Conservation (phyloP, 345 rosid genomes). For the Anastatica hierochuntica region DNA sequence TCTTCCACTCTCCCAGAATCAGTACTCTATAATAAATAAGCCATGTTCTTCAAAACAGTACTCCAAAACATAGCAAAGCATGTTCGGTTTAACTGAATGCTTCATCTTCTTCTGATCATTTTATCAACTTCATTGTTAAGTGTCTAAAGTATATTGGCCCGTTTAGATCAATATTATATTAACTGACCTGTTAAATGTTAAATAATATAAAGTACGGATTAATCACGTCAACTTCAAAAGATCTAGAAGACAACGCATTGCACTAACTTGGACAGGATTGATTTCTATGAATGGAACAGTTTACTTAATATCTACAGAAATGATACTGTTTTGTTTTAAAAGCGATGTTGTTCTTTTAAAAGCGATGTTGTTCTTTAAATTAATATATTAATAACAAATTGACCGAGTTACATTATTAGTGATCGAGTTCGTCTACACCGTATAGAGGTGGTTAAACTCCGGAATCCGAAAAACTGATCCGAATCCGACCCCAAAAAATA, state of each 20-base stretch:
- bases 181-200: constrained; percentile 3
- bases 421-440: too few species aligned
- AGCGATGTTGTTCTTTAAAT: too few species aligned
- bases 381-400: too few species aligned
- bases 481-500: too few species aligned
- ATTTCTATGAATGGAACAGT: constrained; percentile 24
- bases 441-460: too few species aligned
- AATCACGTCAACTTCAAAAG: constrained; percentile 8
- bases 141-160: constrained; percentile 12
- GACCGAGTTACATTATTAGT: too few species aligned
- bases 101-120: constrained; percentile 25
- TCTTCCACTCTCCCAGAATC: too few species aligned
- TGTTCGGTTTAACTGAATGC: constrained; percentile 26
- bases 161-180: not conserved
- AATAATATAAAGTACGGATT: constrained; percentile 10
- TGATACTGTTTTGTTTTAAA: constrained; percentile 13
- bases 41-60: too few species aligned
- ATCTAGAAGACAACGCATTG: constrained; percentile 16
- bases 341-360: too few species aligned
- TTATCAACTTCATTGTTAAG: constrained; percentile 17
- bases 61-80: too few species aligned
- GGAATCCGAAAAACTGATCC: too few species aligned
- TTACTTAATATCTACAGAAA: constrained; percentile 14
- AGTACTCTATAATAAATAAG: too few species aligned
- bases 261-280: constrained; percentile 18